Evolutionary conservation across 1,284 basidiomycete genomes (phyloP).

Genomic region (Spongiforma sp.): DNA sequence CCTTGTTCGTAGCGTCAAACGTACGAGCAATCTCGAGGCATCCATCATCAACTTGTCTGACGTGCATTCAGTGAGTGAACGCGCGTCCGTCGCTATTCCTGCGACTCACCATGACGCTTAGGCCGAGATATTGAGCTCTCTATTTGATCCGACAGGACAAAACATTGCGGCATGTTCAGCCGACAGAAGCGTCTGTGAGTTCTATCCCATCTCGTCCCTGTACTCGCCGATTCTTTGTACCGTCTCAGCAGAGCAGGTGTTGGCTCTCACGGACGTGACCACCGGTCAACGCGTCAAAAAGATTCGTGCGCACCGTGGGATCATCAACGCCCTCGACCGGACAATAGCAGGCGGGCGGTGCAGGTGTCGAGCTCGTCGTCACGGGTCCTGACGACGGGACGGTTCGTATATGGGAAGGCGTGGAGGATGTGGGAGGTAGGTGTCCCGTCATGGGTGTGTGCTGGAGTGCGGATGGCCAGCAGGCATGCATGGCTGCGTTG

Average conservation of each 20-base stretch:
- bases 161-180: constrained; percentile 85
- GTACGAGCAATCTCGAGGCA: constrained; percentile 79
- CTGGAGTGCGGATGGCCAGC: constrained; percentile 89
- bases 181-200: constrained; percentile 79
- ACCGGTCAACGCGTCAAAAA: constrained; percentile 79
- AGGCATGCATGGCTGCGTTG: constrained; percentile 86
- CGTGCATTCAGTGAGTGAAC: constrained; percentile 66
- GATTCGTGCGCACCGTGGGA: constrained; percentile 85
- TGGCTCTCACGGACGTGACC: constrained; percentile 75
- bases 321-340: constrained; percentile 87
- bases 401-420: constrained; percentile 88
- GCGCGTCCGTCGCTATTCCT: not conserved
- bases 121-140: constrained; percentile 80
- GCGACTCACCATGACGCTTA: constrained; percentile 34
- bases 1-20: constrained; percentile 76
- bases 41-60: constrained; percentile 82
- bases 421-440: constrained; percentile 83
- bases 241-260: constrained; percentile 83
- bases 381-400: constrained; percentile 91
- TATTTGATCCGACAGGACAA: constrained; percentile 83
- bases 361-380: constrained; percentile 81
- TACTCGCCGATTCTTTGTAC: constrained; percentile 75
- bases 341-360: constrained; percentile 82
- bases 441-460: constrained; percentile 92
- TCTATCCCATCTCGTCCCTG: constrained; percentile 61